These are phyloP conservation scores for Penicillium dipodomyicola DNA, from an alignment of 495 filamentous ascomycete genomes.

Conservation along the genomic window DNA sequence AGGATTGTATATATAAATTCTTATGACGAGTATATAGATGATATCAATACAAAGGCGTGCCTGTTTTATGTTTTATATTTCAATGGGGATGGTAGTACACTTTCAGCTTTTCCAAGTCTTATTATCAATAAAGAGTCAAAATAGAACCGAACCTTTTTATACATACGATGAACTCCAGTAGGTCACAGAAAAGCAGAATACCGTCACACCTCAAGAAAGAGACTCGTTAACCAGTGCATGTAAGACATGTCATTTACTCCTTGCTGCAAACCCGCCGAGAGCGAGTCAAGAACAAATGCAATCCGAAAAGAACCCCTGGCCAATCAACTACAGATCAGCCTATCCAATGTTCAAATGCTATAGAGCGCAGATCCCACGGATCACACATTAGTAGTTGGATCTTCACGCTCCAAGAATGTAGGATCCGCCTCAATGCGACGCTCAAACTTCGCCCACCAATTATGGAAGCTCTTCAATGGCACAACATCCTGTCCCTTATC, in stretches of 20 bases:
- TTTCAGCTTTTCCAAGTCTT: neutral
- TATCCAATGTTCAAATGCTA: neutral
- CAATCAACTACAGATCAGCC: neutral
- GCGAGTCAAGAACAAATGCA: constrained; percentile 1
- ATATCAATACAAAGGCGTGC: neutral
- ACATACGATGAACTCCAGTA: neutral
- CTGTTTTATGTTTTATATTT: neutral
- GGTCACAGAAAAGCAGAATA: constrained; percentile 1
- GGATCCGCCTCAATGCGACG: constrained; percentile 80
- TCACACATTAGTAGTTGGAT: constrained; percentile 35
- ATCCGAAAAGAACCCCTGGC: neutral
- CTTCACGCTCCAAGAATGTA: constrained; percentile 80
- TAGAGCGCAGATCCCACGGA: constrained; percentile 4
- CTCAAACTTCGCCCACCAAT: constrained; percentile 99
- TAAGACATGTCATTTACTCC: constrained; percentile 7
- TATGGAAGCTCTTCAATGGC: constrained; percentile 83
- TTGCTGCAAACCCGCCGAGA: neutral
- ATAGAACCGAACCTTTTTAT: neutral
- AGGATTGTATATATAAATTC: constrained; percentile 2
- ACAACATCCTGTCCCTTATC: constrained; percentile 74
- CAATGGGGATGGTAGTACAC: neutral
- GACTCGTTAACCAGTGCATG: constrained; percentile 8
- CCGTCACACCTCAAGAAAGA: constrained; percentile 10
- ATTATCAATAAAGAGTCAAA: neutral
- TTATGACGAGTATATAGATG: neutral